These are phyloP conservation scores for Brasilioporus rufonigricans DNA, from an alignment of 768 basidiomycete genomes.

Conservation along the genomic window DNA sequence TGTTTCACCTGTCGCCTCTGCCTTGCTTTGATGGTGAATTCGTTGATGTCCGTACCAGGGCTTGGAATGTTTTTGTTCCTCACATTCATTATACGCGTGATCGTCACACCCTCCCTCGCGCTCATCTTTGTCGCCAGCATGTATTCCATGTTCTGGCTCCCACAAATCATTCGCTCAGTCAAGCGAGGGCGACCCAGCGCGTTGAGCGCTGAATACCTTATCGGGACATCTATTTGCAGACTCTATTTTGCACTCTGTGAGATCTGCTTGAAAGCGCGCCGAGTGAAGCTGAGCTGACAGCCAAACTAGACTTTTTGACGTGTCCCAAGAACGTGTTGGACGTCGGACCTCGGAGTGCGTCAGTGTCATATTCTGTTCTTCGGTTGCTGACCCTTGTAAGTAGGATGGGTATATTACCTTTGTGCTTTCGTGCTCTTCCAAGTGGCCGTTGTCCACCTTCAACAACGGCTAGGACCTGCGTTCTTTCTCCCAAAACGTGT, in stretches of 20 bases:
- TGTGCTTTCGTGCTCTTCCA: constrained; percentile 62
- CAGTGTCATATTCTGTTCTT: background rate
- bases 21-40: background rate
- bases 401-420: constrained; percentile 67
- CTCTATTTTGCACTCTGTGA: constrained; percentile 73
- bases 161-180: constrained; percentile 79
- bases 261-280: constrained; percentile 24
- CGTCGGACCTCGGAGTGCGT: constrained; percentile 68
- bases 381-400: background rate
- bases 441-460: constrained; percentile 59
- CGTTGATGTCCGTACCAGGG: too few relatives aligned
- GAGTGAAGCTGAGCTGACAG: background rate
- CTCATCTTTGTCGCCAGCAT: constrained; percentile 63
- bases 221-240: constrained; percentile 74
- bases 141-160: constrained; percentile 82
- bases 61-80: constrained; percentile 65
- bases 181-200: constrained; percentile 70
- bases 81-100: constrained; percentile 70
- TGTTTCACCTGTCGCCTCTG: background rate
- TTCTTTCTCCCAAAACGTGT: constrained; percentile 82
- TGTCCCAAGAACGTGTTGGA: constrained; percentile 89
- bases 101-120: constrained; percentile 63
- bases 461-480: constrained; percentile 73
- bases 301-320: constrained; percentile 66
- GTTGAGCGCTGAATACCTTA: constrained; percentile 63